These are phyloP conservation scores for Eucalyptus sp. DNA, from an alignment of 345 rosid species.

Conservation along the genomic window DNA sequence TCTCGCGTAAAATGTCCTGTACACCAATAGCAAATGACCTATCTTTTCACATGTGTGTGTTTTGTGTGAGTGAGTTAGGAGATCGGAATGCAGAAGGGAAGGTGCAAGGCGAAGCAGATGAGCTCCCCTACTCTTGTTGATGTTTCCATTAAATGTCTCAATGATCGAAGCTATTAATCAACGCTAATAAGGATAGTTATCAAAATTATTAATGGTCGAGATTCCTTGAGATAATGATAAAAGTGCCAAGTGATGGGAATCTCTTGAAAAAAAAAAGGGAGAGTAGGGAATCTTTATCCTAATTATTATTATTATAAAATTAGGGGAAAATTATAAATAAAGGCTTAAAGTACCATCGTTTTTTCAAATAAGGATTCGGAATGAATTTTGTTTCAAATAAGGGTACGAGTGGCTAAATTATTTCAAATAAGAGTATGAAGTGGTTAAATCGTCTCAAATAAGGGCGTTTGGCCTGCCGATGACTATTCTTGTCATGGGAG, in stretches of 20 bases:
- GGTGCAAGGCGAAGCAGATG: not conserved
- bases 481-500: too few relatives aligned
- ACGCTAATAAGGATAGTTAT: not conserved
- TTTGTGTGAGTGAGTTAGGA: not conserved
- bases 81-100: not conserved
- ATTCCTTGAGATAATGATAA: not conserved
- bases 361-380: accelerated
- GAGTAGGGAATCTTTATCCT: not conserved
- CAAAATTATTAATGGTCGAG: not conserved
- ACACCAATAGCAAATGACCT: not conserved
- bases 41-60: not conserved
- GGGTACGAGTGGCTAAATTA: too few relatives aligned
- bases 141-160: not conserved
- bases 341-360: accelerated
- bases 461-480: accelerated
- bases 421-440: too few relatives aligned
- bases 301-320: not conserved
- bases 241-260: not conserved
- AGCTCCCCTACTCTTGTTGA: not conserved
- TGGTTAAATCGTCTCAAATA: too few relatives aligned
- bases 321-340: too few relatives aligned
- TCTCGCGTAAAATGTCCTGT: not conserved
- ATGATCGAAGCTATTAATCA: not conserved
- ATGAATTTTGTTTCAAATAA: too few relatives aligned
- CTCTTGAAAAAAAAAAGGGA: accelerated